Base-by-base conservation (phyloP, 163 green algal species). In the Scenedesmus sp. region DNA sequence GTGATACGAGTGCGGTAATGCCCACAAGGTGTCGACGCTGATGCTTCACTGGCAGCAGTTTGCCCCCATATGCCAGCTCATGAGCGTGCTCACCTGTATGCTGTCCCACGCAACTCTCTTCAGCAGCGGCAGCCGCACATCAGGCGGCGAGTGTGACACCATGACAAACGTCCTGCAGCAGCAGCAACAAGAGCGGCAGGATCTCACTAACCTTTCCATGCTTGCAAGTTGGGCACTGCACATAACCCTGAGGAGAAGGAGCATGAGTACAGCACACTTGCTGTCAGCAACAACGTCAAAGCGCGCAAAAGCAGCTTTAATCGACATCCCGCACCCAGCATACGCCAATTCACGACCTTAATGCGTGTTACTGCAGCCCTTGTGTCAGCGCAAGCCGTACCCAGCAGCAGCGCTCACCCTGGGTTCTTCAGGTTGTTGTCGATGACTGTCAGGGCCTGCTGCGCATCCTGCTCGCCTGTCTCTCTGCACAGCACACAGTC, bases 401-500 rank as follows among this genome's bases (percentile, higher is more conserved):
- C 8, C 67, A 16, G 70, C 77, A 60, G 77, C 77, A 59, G 46
- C 70, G 5, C 77, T 57, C 54, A 26, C 9, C 70, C 89, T 52
- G 89, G n/a, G 59, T 15, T 89, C 73, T 90, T 89, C 55, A 93
- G 56, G 57, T 89, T 90, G 73, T 60, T 85, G 56, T 84, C 67
- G 2, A 93, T 66, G 23, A 70, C 16, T 26, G 73, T 10, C 84
- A 93, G 59, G 15, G 83, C 90, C 12, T 74, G 52, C 5, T n/a
- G 15, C 1, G 73, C 83, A 62, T 90, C 90, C 7, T 57, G 26
- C 46, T 66, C 26, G 20, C 90, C 90, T 66, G 54, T n/a, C 12
- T 73, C 56, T 4, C 84, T 16, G 70, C 83, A 90, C 12, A 90
- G 73, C n/a, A 93, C 55, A 67, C 90, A 90, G 46, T 93, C 90